Evolutionary conservation across 2,329 filamentous ascomycete species (phyloP).

Genomic region (Cadophora luteo-olivacea): DNA sequence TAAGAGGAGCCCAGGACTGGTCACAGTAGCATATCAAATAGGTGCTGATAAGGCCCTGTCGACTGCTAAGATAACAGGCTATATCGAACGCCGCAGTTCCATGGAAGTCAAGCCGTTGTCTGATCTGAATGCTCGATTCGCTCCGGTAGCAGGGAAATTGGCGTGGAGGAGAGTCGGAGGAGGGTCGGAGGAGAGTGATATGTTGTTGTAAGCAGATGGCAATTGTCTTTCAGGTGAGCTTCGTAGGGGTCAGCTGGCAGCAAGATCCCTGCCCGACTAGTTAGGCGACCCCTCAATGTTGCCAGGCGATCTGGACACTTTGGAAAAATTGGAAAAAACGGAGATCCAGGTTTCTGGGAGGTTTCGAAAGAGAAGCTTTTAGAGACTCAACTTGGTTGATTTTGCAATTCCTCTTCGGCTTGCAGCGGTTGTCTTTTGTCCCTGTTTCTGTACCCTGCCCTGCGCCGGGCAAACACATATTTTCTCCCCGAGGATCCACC

Average conservation of each 20-base stretch:
- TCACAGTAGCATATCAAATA: conserved; percentile 23
- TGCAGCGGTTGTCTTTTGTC: conserved; percentile 10
- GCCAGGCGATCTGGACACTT: conserved; percentile 12
- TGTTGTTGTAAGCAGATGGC: not conserved
- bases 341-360: not conserved
- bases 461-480: conserved; percentile 11
- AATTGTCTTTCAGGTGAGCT: conserved; percentile 15
- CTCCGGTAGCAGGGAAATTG: not conserved
- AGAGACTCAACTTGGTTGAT: not conserved
- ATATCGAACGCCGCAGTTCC: not conserved
- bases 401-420: conserved; percentile 4
- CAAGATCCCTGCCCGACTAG: conserved; percentile 13
- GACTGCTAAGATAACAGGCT: not conserved
- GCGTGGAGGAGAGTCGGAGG: not conserved
- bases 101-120: not conserved
- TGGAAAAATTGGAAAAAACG: not conserved
- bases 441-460: conserved; percentile 3
- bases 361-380: not conserved
- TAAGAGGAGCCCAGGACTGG: conserved; percentile 15
- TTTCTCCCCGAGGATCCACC: conserved; percentile 7
- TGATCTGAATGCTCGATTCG: not conserved
- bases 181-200: not conserved
- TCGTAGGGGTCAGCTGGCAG: conserved; percentile 14
- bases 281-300: conserved; percentile 15
- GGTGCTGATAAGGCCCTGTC: conserved; percentile 6